Base-by-base conservation (phyloP, 2,329 filamentous ascomycete species). In the Xylaria sp. region DNA sequence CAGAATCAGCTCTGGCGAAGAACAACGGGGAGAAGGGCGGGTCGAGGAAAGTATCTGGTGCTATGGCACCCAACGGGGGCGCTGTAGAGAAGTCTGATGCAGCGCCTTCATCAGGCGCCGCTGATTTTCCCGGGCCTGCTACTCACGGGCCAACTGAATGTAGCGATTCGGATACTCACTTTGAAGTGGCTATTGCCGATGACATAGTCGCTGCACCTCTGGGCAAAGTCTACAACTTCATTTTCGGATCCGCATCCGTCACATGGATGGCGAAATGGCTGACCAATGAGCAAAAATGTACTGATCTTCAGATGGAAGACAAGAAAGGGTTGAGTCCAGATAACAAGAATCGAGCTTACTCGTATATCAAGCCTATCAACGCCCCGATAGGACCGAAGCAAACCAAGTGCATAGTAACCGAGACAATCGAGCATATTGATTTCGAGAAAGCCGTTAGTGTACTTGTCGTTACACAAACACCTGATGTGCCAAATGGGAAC, bases 401-500 rank as follows among this genome's bases (percentile, higher is more conserved):
- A 82, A 99, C 96, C 13, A 98, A 97, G 78, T 99, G 96, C 79
- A 91, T 97, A 67, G 94, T 94, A 59, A 92, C 89, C 0, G 94
- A 97, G 80, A 92, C 87, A 4, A 78, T 99, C n/a, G 94, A 98
- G 69, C 85, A 87, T 55, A 85, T 97, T 36, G 95, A 99, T 78
- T 85, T 97, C 18, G 95, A 98, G 65, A 97, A 94, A 79, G 89
- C 92, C 1, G 89, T 97, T 66, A 92, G 91, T 62, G 86, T 99
- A n/a, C 89, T 90, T 2, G 90, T 94, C 66, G 91, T 89, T 36
- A 98, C 94, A 0, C 92, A 95, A 76, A 99, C 92, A 15, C 96
- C 96, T 0, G 97, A 99, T 79, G 96, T 99, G 1, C 96, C 96
- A 0, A 97, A 90, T 78, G 96, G 96, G 41, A 97, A 94, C 77